phyloP scores from a whole-genome alignment of 768 basidiomycete species.

The Pholiota conissans region DNA sequence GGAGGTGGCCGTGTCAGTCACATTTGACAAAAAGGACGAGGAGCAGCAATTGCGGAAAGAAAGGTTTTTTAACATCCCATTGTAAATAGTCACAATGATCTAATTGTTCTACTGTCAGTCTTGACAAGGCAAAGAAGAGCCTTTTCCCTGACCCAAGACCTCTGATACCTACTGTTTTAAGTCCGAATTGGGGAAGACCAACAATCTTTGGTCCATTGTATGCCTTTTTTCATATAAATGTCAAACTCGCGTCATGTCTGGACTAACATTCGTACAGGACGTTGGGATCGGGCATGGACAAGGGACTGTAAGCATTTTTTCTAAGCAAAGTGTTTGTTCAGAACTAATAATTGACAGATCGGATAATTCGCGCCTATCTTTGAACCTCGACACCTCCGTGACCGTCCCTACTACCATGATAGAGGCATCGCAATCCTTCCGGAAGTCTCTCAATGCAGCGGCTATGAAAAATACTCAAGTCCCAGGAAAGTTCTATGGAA shows the following conservation, averaged over 20 bases:
- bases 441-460: constrained; percentile 31
- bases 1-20: not conserved
- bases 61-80: constrained; percentile 7
- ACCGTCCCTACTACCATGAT: constrained; percentile 50
- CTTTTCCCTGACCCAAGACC: constrained; percentile 42
- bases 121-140: constrained; percentile 42
- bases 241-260: not conserved
- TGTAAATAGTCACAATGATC: not conserved
- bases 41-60: not conserved
- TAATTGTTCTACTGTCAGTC: constrained; percentile 23
- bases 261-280: constrained; percentile 28
- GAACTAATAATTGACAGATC: constrained; percentile 19
- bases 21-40: not conserved
- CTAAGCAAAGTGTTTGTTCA: not conserved
- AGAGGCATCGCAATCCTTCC: constrained; percentile 33
- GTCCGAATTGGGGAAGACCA: constrained; percentile 35
- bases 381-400: constrained; percentile 52
- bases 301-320: constrained; percentile 29
- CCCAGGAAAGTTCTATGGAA: constrained; percentile 63
- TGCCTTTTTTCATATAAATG: not conserved
- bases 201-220: constrained; percentile 16
- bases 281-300: constrained; percentile 30
- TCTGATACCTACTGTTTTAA: constrained; percentile 45
- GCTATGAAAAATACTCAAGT: constrained; percentile 42
- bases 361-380: constrained; percentile 36